Conservation (phyloP, 768 basidiomycete species). For the Agrocybe pediades region DNA sequence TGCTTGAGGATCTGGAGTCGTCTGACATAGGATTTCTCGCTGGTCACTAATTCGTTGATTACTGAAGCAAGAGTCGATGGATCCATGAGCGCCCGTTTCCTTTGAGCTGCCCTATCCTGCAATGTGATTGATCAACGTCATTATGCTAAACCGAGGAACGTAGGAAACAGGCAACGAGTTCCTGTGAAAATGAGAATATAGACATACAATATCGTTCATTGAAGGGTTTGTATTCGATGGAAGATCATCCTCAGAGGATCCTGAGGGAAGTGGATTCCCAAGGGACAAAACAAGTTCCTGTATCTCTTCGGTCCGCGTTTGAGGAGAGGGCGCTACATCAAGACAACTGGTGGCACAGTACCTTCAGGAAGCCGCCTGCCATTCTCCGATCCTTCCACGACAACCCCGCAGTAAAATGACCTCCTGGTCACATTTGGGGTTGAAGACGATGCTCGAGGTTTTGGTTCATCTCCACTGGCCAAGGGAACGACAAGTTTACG, state of each 20-base stretch:
- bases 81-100: conserved; percentile 66
- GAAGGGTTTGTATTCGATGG: conserved; percentile 42
- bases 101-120: conserved; percentile 42
- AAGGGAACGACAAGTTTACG: conserved; percentile 70
- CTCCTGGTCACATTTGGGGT: conserved; percentile 62
- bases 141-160: neutral
- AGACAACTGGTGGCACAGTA: conserved; percentile 26
- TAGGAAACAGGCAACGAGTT: neutral
- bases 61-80: conserved; percentile 69
- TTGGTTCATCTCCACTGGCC: conserved; percentile 64
- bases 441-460: conserved; percentile 42
- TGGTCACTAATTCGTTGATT: conserved; percentile 84
- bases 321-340: too few species aligned
- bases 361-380: conserved; percentile 71
- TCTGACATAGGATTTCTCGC: conserved; percentile 87
- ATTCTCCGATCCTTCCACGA: conserved; percentile 81
- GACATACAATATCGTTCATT: conserved; percentile 37
- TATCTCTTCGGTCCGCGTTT: conserved; percentile 51
- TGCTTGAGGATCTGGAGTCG: conserved; percentile 81
- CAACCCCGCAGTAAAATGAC: conserved; percentile 88
- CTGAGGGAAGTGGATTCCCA: conserved; percentile 62
- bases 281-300: conserved; percentile 79
- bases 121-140: neutral
- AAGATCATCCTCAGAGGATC: conserved; percentile 49
- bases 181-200: neutral